phyloP scores from a whole-genome alignment of 192 early-diverging fungal species.

The Coemansia sp. region DNA sequence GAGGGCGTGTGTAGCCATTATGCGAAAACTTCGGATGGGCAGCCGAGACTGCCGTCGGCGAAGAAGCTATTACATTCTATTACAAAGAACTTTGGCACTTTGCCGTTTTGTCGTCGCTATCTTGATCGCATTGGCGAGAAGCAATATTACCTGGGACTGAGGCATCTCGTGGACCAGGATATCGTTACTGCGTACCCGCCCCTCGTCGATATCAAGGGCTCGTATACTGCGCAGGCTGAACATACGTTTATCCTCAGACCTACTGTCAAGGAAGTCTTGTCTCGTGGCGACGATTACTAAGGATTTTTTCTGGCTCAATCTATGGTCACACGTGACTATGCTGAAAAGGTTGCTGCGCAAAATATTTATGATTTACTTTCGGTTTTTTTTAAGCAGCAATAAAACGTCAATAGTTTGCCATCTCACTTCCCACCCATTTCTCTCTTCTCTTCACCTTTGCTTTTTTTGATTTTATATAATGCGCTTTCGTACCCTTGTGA shows the following conservation, averaged over 20 bases:
- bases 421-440: not conserved
- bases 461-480: conserved; percentile 11
- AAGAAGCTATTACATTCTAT: conserved; percentile 57
- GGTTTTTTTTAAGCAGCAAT: not conserved
- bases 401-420: not conserved
- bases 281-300: conserved; percentile 73
- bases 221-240: conserved; percentile 95
- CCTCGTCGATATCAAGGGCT: conserved; percentile 79
- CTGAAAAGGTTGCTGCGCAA: conserved; percentile 2
- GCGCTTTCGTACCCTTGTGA: conserved; percentile 34
- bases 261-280: conserved; percentile 83
- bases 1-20: conserved; percentile 94
- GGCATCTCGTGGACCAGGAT: conserved; percentile 80
- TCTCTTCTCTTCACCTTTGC: not conserved
- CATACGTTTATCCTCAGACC: conserved; percentile 92
- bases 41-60: conserved; percentile 27
- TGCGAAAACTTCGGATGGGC: conserved; percentile 60
- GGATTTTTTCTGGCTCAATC: not conserved
- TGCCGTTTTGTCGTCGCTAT: conserved; percentile 95
- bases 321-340: not conserved
- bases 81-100: conserved; percentile 88
- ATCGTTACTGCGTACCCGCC: conserved; percentile 89
- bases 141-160: conserved; percentile 85
- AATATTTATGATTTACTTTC: not conserved
- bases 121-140: conserved; percentile 91